Evolutionary conservation across 129 eudicot species (phyloP).

Genomic region (Kitagawia praeruptora): DNA sequence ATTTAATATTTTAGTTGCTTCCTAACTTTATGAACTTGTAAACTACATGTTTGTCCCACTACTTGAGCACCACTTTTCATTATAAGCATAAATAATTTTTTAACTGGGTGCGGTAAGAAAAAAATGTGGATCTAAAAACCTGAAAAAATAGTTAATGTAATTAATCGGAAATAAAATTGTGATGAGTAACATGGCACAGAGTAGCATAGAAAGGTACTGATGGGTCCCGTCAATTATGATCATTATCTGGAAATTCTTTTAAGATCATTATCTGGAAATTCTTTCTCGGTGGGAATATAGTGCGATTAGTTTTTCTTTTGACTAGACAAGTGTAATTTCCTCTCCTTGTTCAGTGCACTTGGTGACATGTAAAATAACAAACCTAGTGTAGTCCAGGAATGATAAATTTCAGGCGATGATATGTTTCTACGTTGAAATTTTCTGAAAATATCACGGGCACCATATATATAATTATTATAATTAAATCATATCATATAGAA

Average conservation of each 20-base stretch:
- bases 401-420: too few relatives aligned
- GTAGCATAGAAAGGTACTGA: background rate
- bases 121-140: background rate
- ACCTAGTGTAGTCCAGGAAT: background rate
- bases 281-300: background rate
- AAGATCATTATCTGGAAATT: too few relatives aligned
- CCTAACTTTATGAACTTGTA: too few relatives aligned
- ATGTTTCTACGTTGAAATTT: background rate
- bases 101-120: background rate
- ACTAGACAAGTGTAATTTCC: background rate
- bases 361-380: background rate
- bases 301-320: background rate
- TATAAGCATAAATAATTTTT: background rate
- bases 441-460: too few relatives aligned
- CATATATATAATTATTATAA: too few relatives aligned
- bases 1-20: too few relatives aligned
- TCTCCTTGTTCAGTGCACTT: background rate
- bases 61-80: background rate
- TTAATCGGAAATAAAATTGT: background rate
- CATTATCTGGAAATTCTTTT: background rate
- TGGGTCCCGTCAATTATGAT: background rate
- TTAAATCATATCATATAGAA: too few relatives aligned
- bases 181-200: background rate
- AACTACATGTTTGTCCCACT: too few relatives aligned
- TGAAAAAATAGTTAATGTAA: background rate